Evolutionary conservation across 257 asterid species (phyloP).

Genomic region (Nicotiana paniculata): DNA sequence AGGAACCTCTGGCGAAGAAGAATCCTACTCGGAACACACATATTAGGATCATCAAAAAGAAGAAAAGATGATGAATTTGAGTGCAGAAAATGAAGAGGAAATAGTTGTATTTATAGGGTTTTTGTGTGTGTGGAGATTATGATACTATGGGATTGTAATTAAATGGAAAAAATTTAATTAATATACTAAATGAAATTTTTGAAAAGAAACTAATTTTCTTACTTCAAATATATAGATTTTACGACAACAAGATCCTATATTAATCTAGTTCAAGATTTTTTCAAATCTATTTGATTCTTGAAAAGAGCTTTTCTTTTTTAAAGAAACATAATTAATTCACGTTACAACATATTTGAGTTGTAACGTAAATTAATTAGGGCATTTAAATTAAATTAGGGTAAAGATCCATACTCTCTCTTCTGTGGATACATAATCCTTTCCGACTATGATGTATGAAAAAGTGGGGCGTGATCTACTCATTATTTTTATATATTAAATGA

Average conservation of each 20-base stretch:
- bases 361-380: no score
- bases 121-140: background rate
- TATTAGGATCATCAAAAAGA: background rate
- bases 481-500: background rate
- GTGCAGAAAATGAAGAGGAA: background rate
- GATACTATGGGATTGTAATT: background rate
- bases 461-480: background rate
- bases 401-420: no score
- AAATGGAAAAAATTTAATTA: background rate
- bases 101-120: background rate
- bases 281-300: no score
- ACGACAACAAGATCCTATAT: no score
- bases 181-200: background rate
- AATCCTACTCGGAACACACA: background rate
- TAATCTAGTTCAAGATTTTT: background rate
- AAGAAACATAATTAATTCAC: background rate
- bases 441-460: background rate
- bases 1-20: background rate
- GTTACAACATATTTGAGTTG: no score
- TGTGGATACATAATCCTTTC: background rate
- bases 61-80: background rate
- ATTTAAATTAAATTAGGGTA: no score
- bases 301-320: no score
- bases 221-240: background rate
- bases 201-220: background rate